Conservation (phyloP, 352 stramenopile species). For the Pythium brassicae region DNA sequence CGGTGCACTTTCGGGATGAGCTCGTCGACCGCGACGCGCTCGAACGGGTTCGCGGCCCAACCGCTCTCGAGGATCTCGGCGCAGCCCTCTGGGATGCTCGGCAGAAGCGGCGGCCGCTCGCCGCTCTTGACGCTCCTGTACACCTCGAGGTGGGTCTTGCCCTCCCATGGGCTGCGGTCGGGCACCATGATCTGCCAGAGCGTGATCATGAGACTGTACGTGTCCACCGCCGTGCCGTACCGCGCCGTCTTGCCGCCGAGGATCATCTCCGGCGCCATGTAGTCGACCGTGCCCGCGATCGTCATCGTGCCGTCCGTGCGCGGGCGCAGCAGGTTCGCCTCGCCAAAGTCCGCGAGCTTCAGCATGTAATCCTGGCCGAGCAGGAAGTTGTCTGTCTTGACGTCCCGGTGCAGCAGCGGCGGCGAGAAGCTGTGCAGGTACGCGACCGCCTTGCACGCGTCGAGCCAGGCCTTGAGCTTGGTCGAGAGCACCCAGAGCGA, state of each 20-base stretch:
- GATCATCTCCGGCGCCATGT: conserved; percentile 86
- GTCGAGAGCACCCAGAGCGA: conserved; percentile 57
- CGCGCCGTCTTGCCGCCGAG: conserved; percentile 74
- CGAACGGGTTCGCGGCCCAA: conserved; percentile 63
- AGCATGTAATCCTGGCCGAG: conserved; percentile 73
- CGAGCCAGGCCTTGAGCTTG: conserved; percentile 83
- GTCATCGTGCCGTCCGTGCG: conserved; percentile 81
- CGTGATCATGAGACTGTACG: conserved; percentile 87
- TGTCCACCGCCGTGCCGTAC: conserved; percentile 75
- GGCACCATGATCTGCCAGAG: conserved; percentile 87
- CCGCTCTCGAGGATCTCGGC: conserved; percentile 68
- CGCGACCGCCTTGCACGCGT: conserved; percentile 72
- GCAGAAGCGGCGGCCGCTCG: conserved; percentile 63
- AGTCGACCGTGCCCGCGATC: conserved; percentile 81
- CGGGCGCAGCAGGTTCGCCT: conserved; percentile 77
- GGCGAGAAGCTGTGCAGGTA: conserved; percentile 85
- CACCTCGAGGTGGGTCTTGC: conserved; percentile 73
- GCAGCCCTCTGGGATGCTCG: conserved; percentile 65
- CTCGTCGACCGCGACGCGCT: conserved; percentile 69
- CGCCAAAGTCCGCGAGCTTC: conserved; percentile 83
- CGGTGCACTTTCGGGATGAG: conserved; percentile 76
- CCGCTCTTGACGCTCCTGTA: conserved; percentile 71
- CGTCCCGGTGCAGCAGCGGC: conserved; percentile 74
- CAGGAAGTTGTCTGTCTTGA: conserved; percentile 87
- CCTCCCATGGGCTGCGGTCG: conserved; percentile 64